Evolutionary conservation across 2,329 filamentous ascomycete species (phyloP).

Genomic region (Lasiodiplodia theobromae): DNA sequence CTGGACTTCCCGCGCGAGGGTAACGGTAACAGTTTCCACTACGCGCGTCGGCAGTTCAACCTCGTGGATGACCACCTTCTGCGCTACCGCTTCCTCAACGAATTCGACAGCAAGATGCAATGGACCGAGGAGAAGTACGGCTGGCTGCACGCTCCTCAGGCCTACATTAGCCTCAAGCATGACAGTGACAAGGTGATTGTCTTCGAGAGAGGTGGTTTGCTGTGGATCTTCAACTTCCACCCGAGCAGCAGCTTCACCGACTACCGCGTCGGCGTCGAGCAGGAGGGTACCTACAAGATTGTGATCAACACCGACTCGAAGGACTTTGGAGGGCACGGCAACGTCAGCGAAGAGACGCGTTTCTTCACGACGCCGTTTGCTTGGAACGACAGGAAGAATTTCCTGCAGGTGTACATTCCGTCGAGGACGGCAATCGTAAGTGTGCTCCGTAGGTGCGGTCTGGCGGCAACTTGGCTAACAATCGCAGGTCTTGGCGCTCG

Average conservation of each 20-base stretch:
- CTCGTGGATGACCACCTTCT: constrained; percentile 84
- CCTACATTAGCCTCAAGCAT: constrained; percentile 92
- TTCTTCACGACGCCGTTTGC: constrained; percentile 92
- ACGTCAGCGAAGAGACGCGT: constrained; percentile 78
- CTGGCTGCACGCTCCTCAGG: constrained; percentile 86
- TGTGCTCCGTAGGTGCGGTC: constrained; percentile 31
- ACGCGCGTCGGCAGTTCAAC: constrained; percentile 91
- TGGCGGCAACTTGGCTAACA: constrained; percentile 5
- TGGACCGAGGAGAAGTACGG: constrained; percentile 84
- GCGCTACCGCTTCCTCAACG: constrained; percentile 89
- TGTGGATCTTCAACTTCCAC: constrained; percentile 98
- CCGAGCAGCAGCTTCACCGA: constrained; percentile 84
- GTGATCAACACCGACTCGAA: constrained; percentile 82
- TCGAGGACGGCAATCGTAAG: constrained; percentile 81
- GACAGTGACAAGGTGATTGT: constrained; percentile 93
- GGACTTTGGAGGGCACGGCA: constrained; percentile 78
- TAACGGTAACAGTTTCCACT: constrained; percentile 93
- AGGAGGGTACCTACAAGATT: constrained; percentile 83
- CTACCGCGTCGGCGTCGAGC: constrained; percentile 89
- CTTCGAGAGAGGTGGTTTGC: constrained; percentile 87
- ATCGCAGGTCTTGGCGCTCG: constrained; percentile 36
- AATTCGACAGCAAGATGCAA: constrained; percentile 95
- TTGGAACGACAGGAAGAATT: constrained; percentile 92
- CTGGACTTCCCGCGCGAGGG: constrained; percentile 96
- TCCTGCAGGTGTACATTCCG: constrained; percentile 90